Percentiles rank a stretch among this genome's conserved stretches.
These are phyloP conservation scores for Serendipita sp. DNA, from an alignment of 768 basidiomycete species.

Conservation along the genomic window DNA sequence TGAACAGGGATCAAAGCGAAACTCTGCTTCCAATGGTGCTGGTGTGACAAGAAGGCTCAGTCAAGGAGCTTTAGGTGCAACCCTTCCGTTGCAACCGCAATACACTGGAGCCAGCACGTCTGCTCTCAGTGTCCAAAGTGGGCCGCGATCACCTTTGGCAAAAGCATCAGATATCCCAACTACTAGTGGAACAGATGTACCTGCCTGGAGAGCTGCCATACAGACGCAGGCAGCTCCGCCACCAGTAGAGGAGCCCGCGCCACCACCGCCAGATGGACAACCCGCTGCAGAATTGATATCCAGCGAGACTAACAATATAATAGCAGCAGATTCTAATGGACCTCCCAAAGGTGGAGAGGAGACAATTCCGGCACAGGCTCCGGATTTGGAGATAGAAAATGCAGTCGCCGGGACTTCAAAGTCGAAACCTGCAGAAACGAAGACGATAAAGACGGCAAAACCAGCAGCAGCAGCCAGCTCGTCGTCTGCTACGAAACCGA, in stretches of 20 bases:
- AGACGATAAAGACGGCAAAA: neutral
- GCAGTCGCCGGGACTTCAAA: neutral
- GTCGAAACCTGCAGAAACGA: neutral
- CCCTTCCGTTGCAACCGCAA: neutral
- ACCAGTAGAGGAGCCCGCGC: neutral
- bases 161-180: neutral
- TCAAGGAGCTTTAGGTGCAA: neutral
- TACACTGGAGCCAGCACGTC: conserved; percentile 4
- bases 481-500: neutral
- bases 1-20: conserved; percentile 63
- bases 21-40: conserved; percentile 23
- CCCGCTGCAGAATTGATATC: neutral
- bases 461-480: neutral
- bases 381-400: neutral
- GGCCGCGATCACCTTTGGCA: neutral
- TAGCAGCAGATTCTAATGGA: neutral
- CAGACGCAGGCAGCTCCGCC: neutral
- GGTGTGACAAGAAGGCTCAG: neutral
- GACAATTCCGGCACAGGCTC: neutral
- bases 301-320: neutral
- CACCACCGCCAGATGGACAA: neutral
- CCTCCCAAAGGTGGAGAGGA: neutral
- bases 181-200: neutral
- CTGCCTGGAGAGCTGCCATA: neutral
- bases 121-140: conserved; percentile 2